Conservation (phyloP, 495 filamentous ascomycete genomes). For the Penicillium angulare region DNA sequence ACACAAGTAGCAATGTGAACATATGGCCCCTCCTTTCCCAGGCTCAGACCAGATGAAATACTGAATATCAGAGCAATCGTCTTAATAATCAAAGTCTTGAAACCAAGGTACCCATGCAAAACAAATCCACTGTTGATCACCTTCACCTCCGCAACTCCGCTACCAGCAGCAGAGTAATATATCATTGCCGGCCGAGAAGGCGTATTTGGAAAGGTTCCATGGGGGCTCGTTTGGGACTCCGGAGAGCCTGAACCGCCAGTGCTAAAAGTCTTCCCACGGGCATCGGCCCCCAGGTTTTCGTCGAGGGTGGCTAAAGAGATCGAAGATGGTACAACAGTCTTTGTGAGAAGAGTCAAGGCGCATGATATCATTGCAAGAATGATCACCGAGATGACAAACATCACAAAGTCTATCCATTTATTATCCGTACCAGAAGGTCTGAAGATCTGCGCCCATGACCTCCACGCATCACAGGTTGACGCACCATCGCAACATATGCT, state of each 20-base stretch:
- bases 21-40: constrained; percentile 96
- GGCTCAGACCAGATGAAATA: constrained; percentile 86
- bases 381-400: constrained; percentile 71
- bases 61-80: constrained; percentile 79
- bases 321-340: constrained; percentile 86
- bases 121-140: constrained; percentile 98
- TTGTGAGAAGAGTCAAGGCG: constrained; percentile 77
- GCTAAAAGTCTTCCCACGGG: constrained; percentile 26
- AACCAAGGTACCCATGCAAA: constrained; percentile 89
- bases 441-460: constrained; percentile 71
- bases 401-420: constrained; percentile 66
- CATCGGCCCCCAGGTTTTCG: constrained; percentile 63
- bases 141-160: constrained; percentile 95
- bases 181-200: constrained; percentile 65
- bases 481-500: constrained; percentile 74
- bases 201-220: constrained; percentile 24
- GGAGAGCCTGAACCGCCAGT: constrained; percentile 38
- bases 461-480: constrained; percentile 65
- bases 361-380: constrained; percentile 74
- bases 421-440: constrained; percentile 51
- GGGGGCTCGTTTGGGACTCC: constrained; percentile 29
- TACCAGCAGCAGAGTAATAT: constrained; percentile 94
- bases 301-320: constrained; percentile 84
- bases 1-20: constrained; percentile 97
- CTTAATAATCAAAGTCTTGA: constrained; percentile 87